These are phyloP conservation scores for Anisodus acutangulus DNA, from an alignment of 257 asterid species.

Conservation along the genomic window DNA sequence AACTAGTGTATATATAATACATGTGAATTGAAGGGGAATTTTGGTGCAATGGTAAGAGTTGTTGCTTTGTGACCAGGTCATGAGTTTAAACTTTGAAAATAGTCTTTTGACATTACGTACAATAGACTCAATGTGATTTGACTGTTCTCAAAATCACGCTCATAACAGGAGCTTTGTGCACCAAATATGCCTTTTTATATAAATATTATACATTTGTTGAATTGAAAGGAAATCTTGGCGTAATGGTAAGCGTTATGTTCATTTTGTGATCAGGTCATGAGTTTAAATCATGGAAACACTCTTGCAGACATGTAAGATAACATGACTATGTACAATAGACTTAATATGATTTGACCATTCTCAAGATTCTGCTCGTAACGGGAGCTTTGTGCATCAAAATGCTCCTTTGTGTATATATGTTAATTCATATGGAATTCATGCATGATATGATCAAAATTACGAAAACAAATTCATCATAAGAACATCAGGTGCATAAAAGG, in stretches of 20 bases:
- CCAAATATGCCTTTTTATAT: neutral
- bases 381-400: neutral
- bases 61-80: neutral
- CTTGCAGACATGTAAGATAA: neutral
- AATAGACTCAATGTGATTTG: neutral
- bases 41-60: neutral
- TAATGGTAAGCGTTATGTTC: no score
- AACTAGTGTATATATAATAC: neutral
- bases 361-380: neutral
- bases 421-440: neutral
- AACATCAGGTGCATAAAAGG: neutral
- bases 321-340: neutral
- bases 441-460: neutral
- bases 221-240: no score
- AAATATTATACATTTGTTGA: neutral
- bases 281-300: neutral
- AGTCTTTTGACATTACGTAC: neutral
- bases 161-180: neutral
- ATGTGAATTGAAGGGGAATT: neutral
- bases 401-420: neutral
- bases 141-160: neutral
- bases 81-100: neutral
- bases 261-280: no score
- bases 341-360: neutral
- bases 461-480: neutral